Base-by-base conservation (phyloP, 306 rosid genomes). In the Corylus americana region DNA sequence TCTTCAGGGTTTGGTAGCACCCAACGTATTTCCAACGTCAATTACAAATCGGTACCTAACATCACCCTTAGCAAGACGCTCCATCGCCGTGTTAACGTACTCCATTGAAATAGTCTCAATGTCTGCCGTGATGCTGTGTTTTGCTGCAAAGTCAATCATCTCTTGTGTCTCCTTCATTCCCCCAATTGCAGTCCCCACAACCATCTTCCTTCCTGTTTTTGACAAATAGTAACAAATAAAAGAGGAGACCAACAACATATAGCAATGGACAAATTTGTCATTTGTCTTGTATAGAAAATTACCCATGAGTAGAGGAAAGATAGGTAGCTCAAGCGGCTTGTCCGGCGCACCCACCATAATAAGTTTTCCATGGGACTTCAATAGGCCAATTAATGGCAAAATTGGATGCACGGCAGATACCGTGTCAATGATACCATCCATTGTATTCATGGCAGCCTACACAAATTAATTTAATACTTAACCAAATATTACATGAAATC, bases 341-440 rank as follows among this genome's bases (percentile, higher is more conserved):
- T 27, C 67, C 7, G 74, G 74, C 4, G 80, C 80, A 12, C 80
- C 80, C 25, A 77, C 74, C 49, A 77, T 1, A 27, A 85, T 77
- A 18, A 78, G 76, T 69, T 71, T 82, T 12, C 86, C 88, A 62
- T 82, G 61, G 22, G 81, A 1, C 71, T 78, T 85, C 37, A 85
- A 14, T 16, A 81, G 73, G 11, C 13, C 67, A 11, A 85, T n/a
- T 74, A 81, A 73, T 18, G 85, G 83, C 62, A 54, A 7, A 0
- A 81, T 74, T 17, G 81, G 76, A 27, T 85, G 88, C 3, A 16
- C 12, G 10, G 81, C 81, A 20, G 85, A 81, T 17, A 85, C 83
- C 0, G 88, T 85, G 44, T 85, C 88, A 7, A 85, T 61, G 55
- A 81, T 81, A 27, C 88, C 88, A 74, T 81, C 88, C 72, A 85